A percentile compares a stretch with the other conserved stretches of the same genome.
Conservation (phyloP, 805 yeast genomes). For the Lipomyces yamadae region DNA sequence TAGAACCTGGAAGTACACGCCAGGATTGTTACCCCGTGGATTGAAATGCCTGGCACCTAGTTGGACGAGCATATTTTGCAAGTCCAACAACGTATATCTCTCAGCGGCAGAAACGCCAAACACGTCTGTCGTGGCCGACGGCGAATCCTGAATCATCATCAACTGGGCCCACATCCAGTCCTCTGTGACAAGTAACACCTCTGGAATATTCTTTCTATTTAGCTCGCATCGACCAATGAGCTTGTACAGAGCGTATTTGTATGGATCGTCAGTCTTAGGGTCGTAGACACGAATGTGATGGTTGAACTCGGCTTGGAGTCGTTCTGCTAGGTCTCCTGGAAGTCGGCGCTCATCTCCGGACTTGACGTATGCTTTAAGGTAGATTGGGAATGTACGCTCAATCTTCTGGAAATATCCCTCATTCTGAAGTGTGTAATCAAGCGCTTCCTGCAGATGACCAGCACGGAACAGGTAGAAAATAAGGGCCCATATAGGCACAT, state of each 20-base stretch:
- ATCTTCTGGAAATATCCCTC: conserved; percentile 77
- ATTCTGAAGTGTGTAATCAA: conserved; percentile 66
- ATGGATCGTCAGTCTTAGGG: conserved; percentile 79
- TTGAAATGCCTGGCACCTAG: conserved; percentile 77
- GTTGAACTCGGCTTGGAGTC: conserved; percentile 78
- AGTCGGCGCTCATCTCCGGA: conserved; percentile 57
- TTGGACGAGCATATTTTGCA: conserved; percentile 71
- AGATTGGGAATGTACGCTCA: conserved; percentile 81
- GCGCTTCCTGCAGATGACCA: conserved; percentile 80
- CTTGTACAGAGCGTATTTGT: conserved; percentile 86
- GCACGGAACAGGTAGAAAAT: conserved; percentile 83
- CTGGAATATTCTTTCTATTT: conserved; percentile 69
- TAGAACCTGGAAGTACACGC: conserved; percentile 74
- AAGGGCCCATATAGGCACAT: conserved; percentile 92
- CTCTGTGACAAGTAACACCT: conserved; percentile 76
- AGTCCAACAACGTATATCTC: conserved; percentile 68
- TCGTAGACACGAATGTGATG: conserved; percentile 72
- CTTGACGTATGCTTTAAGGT: conserved; percentile 70
- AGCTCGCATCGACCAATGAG: conserved; percentile 88
- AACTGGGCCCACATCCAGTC: conserved; percentile 98
- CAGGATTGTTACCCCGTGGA: conserved; percentile 61
- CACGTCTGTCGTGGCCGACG: conserved; percentile 26
- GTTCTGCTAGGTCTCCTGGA: conserved; percentile 68
- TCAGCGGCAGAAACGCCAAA: conserved; percentile 22
- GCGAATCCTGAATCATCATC: conserved; percentile 54